Evolutionary conservation across 73 alveolate genomes (phyloP).

Genomic region (Durusdinium trenchii): DNA sequence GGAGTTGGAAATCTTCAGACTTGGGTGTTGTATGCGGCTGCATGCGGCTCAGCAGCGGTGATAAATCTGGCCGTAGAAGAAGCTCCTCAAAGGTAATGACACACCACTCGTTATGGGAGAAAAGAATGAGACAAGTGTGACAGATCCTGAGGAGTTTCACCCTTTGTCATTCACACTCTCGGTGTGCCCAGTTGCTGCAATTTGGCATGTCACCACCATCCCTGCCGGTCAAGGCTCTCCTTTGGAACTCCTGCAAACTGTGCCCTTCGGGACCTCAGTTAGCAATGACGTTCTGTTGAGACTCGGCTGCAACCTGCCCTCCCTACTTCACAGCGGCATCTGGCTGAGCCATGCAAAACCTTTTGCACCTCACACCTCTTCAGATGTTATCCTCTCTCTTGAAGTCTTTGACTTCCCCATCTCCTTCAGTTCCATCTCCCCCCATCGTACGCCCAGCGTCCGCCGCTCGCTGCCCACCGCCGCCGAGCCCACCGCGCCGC

Average conservation of each 20-base stretch:
- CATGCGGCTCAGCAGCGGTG: not conserved
- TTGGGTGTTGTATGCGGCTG: not conserved
- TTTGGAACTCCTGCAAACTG: slow-evolving; percentile 67
- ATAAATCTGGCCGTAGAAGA: slow-evolving; percentile 18
- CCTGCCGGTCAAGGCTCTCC: slow-evolving; percentile 4
- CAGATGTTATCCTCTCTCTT: no score
- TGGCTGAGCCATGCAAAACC: no score
- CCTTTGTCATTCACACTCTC: no score
- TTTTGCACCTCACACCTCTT: no score
- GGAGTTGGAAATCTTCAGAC: not conserved
- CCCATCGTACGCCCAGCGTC: not conserved
- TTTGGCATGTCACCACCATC: no score
- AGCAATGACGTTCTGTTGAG: no score
- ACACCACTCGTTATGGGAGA: not conserved
- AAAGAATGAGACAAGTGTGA: not conserved
- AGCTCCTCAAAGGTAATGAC: not conserved
- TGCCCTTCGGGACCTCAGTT: slow-evolving; percentile 40
- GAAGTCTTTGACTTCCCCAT: no score
- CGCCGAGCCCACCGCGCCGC: slow-evolving; percentile 8
- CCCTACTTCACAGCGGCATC: no score
- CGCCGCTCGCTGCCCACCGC: not conserved
- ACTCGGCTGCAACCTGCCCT: no score
- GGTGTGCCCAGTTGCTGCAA: no score
- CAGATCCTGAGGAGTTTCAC: no score
- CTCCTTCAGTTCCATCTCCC: no score